Conservation (phyloP, 768 basidiomycete species). For the Lactarius quietus region DNA sequence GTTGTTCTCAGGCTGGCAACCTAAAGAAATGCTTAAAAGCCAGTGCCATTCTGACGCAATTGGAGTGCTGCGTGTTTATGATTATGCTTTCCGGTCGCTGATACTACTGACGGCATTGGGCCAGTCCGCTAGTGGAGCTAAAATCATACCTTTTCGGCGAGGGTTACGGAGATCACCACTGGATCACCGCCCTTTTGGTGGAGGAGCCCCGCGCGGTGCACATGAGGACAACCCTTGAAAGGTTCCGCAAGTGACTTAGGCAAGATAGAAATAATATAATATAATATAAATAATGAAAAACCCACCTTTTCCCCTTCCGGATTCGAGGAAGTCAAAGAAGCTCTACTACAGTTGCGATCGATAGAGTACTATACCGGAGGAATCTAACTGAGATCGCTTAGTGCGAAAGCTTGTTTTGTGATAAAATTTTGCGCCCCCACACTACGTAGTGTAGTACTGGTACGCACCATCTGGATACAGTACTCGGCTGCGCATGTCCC, state of each 20-base stretch:
- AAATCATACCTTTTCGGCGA: background rate
- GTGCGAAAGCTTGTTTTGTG: background rate
- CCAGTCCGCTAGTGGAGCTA: background rate
- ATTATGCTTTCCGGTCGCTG: background rate
- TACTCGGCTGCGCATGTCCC: background rate
- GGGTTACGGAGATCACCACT: background rate
- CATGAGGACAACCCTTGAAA: background rate
- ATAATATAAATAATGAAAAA: background rate
- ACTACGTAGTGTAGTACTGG: background rate
- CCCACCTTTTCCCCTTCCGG: background rate
- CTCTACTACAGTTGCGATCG: constrained; percentile 2
- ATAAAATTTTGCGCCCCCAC: background rate
- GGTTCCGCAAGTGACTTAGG: background rate
- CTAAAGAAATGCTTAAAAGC: background rate
- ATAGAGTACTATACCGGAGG: background rate
- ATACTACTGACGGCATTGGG: background rate
- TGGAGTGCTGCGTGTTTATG: background rate
- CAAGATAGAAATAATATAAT: background rate
- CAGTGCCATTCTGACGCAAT: background rate
- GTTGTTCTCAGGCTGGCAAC: background rate
- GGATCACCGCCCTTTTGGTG: background rate
- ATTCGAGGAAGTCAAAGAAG: background rate
- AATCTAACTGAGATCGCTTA: constrained; percentile 2
- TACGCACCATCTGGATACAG: background rate
- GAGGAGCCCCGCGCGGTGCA: background rate